Evolutionary conservation across 73 alveolate genomes (phyloP), one percentile per base, ranked within the genome.

Genomic region (Uronychia binucleata): DNA sequence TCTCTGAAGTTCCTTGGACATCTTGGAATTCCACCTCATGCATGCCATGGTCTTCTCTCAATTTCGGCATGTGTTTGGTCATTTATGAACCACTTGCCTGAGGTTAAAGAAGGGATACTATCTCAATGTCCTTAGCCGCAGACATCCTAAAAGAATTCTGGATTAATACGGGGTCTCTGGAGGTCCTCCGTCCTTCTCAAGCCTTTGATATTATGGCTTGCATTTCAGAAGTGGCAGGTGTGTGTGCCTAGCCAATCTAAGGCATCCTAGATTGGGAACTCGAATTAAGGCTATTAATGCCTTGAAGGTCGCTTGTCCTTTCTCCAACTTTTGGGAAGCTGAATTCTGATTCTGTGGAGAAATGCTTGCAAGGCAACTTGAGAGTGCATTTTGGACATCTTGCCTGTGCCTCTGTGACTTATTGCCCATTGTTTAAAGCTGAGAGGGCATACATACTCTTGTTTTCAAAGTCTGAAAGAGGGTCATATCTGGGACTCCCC

Each of bases 361-460:
- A 92, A 74, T 92, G 97, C 75, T 88, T 89, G 79, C 97, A 92
- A 34, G 97, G 97, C 1, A 88, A 89, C 84, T 89, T 92, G 30
- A 92, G 74, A n/a, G 97, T 89, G 82, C 97, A 92, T 33, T 77
- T 83, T 27, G 94, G 95, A 27, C 97, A 92, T 58, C 97, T 83
- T 0, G 95, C 97, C 30, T 91, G 58, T 26, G 81, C 67, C 67
- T 46, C 5, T 11, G 5, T 46, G 67, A 5, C 67, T 11, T 11
- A 46, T 46, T 46, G 67, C 19, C 5, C 5, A 11, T 46, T 46
- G 67, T 11, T 46, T 46, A 19, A 46, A 46, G n/a, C 19, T 19
- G 19, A 5, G n/a, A 46, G n/a, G 19, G 5, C 19, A 46, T 46
- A 46, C 67, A 5, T 19, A 46, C 67, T 46, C 19, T 19, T 46